phyloP scores from a whole-genome alignment of 78 protist genomes.

The Bigelowiella natans region DNA sequence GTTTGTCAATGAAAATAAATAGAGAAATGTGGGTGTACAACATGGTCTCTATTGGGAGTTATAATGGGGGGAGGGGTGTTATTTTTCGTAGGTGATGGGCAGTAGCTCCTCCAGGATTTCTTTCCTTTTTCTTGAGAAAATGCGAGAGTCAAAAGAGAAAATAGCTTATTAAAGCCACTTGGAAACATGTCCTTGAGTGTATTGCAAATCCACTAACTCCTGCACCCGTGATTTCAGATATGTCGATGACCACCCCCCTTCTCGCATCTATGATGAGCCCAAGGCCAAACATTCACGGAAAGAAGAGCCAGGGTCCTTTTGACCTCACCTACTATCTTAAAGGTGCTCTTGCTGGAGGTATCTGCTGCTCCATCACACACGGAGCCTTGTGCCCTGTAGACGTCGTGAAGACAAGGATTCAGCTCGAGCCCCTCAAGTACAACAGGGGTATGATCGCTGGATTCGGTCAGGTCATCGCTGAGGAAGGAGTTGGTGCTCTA shows the following conservation, averaged over 20 bases:
- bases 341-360: slow-evolving; percentile 46
- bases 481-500: slow-evolving; percentile 37
- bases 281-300: not conserved
- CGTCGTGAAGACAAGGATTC: slow-evolving; percentile 57
- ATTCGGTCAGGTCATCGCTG: slow-evolving; percentile 17
- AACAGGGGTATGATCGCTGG: slow-evolving; percentile 37
- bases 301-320: slow-evolving; percentile 21
- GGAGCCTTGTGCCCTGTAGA: slow-evolving; percentile 53
- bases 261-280: not conserved
- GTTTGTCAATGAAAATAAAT: no score
- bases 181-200: no score
- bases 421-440: slow-evolving; percentile 20
- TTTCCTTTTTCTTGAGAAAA: no score
- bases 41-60: no score
- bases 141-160: no score
- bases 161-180: no score
- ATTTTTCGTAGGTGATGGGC: no score
- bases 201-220: no score
- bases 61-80: no score
- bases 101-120: no score
- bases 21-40: no score
- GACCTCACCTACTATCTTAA: not conserved
- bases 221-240: no score
- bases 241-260: not conserved
- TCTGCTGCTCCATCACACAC: slow-evolving; percentile 55